phyloP scores from a whole-genome alignment of 2,329 filamentous ascomycete species.

The Colletotrichum musae region DNA sequence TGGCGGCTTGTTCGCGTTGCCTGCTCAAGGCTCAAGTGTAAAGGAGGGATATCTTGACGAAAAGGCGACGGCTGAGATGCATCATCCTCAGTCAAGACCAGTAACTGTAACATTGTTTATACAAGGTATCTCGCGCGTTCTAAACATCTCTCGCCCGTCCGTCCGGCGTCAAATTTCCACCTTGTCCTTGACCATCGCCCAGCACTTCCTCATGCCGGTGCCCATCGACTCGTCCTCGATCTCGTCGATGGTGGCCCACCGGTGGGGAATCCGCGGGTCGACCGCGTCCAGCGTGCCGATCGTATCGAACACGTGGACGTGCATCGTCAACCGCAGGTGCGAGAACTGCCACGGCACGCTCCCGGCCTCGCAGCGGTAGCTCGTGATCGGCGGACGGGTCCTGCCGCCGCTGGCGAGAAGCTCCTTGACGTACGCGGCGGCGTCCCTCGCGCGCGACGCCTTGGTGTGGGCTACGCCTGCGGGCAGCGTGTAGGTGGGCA shows the following conservation, averaged over 20 bases:
- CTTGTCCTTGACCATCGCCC: constrained; percentile 57
- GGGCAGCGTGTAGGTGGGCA: constrained; percentile 62
- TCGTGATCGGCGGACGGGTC: constrained; percentile 50
- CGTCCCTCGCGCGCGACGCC: constrained; percentile 53
- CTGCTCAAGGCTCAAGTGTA: no score
- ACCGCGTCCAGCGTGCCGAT: constrained; percentile 33
- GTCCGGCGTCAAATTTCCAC: neutral
- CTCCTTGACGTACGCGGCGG: constrained; percentile 51
- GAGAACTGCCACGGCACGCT: constrained; percentile 71
- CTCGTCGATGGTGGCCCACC: constrained; percentile 56
- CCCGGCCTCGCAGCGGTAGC: constrained; percentile 56
- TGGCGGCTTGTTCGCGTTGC: no score
- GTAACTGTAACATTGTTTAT: no score
- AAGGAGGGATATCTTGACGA: no score
- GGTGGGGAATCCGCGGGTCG: constrained; percentile 37
- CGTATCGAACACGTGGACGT: constrained; percentile 66
- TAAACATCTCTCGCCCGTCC: no score
- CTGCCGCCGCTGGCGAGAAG: constrained; percentile 44
- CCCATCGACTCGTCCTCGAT: constrained; percentile 69
- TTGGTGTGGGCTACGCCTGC: constrained; percentile 46
- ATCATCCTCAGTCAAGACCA: no score
- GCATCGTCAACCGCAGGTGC: constrained; percentile 70
- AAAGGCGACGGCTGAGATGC: no score
- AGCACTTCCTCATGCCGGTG: constrained; percentile 72
- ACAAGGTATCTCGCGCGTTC: no score